Percentiles rank a stretch among this genome's conserved stretches.
These are phyloP conservation scores for Colletotrichum zoysiae DNA, from an alignment of 2,329 filamentous ascomycete species.

Conservation along the genomic window DNA sequence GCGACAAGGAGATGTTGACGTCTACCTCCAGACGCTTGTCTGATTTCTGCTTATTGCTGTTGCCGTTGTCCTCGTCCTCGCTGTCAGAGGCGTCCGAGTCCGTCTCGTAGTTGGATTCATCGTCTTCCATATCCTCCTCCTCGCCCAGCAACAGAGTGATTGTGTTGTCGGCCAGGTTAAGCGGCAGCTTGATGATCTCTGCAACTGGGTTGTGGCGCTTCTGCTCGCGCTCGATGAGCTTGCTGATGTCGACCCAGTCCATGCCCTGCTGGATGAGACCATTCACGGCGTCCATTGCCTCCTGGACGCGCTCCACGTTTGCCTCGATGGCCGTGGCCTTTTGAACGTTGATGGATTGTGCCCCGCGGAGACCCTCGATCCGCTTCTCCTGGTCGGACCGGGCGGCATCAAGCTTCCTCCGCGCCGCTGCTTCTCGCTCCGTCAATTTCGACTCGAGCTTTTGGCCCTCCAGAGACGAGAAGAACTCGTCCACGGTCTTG, in stretches of 20 bases:
- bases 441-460: conserved; percentile 86
- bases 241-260: conserved; percentile 95
- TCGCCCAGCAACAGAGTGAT: conserved; percentile 85
- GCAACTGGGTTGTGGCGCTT: conserved; percentile 86
- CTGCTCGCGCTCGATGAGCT: conserved; percentile 89
- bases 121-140: conserved; percentile 72
- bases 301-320: conserved; percentile 90
- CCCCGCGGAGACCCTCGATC: conserved; percentile 84
- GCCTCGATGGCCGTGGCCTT: conserved; percentile 93
- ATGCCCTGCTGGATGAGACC: conserved; percentile 92
- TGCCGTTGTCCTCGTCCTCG: conserved; percentile 51
- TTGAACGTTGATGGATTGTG: conserved; percentile 84
- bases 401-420: conserved; percentile 87
- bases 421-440: conserved; percentile 85
- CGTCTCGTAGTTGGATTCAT: conserved; percentile 72
- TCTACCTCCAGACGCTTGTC: conserved; percentile 77
- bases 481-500: conserved; percentile 95
- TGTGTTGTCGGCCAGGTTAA: conserved; percentile 91
- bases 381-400: conserved; percentile 86
- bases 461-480: conserved; percentile 95
- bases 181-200: conserved; percentile 84
- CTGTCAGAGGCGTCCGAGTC: conserved; percentile 75
- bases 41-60: conserved; percentile 51
- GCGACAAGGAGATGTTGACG: conserved; percentile 83
- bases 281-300: conserved; percentile 93